These are phyloP conservation scores for Vickermania ingenoplastis DNA, from an alignment of 208 protist species.

Conservation along the genomic window DNA sequence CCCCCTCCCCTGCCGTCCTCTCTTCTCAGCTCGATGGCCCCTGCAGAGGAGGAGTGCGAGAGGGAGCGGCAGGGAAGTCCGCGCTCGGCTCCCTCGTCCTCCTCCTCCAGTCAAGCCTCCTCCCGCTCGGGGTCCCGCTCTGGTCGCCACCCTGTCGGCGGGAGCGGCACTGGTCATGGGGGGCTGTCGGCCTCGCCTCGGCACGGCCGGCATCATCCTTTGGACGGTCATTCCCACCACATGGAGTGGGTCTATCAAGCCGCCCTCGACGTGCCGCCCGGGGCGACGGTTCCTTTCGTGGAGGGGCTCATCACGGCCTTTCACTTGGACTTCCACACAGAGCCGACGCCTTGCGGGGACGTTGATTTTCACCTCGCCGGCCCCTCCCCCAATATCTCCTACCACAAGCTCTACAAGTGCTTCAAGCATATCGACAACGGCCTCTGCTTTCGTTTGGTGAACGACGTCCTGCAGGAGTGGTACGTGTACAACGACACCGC, in stretches of 20 bases:
- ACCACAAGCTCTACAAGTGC: constrained; percentile 67
- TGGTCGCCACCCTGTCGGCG: no score
- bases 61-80: no score
- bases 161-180: no score
- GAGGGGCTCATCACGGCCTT: constrained; percentile 44
- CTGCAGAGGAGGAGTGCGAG: no score
- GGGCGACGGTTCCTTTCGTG: constrained; percentile 70
- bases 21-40: no score
- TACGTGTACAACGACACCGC: constrained; percentile 58
- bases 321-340: constrained; percentile 42
- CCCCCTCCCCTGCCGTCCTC: no score
- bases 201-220: no score
- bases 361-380: constrained; percentile 42
- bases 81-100: no score
- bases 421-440: constrained; percentile 65
- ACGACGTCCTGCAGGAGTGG: constrained; percentile 20
- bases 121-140: no score
- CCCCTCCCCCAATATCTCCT: constrained; percentile 35
- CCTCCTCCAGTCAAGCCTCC: no score
- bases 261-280: constrained; percentile 57
- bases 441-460: constrained; percentile 54
- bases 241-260: constrained; percentile 13
- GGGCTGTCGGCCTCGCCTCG: no score
- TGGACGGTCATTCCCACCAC: no score
- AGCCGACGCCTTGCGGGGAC: constrained; percentile 30